Base-by-base conservation (phyloP, 164 flowering plant genomes). In the Macadamia tetraphylla region DNA sequence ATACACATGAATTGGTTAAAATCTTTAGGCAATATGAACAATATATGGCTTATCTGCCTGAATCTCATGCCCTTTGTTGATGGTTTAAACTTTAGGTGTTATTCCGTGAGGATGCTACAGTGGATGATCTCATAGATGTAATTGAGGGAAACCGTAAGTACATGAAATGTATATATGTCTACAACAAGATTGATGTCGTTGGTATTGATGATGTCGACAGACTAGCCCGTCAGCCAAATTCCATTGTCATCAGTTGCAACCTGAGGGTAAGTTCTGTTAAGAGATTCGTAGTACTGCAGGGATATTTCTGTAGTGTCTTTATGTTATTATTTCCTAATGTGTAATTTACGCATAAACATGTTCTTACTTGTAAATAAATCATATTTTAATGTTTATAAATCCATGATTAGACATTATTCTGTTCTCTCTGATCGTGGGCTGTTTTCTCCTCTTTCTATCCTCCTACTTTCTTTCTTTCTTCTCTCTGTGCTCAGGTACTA, bases 81-180 rank as follows among this genome's bases (percentile, higher is more conserved):
- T 63, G 51, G 3, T 7, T 66, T 73, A 55, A 51, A 40, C 65
- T 77, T 29, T 65, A 95, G 99, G 64, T 95, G 17, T 80, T 95
- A 63, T 95, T 95, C 76, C 96, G 98, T 52, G 99, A 95, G 81
- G 95, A 95, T 89, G 95, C 99, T 53, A 91, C 99, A 8, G 99
- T 95, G 70, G 99, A 92, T 81, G 99, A 95, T 85, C 82, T 95
- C 63, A 95, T 95, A 35, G 99, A 95, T 88, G 98, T 95, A 65
- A 91, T 95, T 68, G 98, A 95, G 79, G 98, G 99, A 51, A 95
- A 95, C 67, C 96, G 99, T 23, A 92, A 91, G 78, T 95, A 95
- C 80, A 92, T 95, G 85, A 92, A 91, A 80, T 95, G 99, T 74
- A 60, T 95, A 29, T 95, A 95, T 77, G 99, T 95, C 63, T 95